These are phyloP conservation scores for Mariannaea sp. DNA, from an alignment of 2,329 filamentous ascomycete genomes.

Conservation along the genomic window DNA sequence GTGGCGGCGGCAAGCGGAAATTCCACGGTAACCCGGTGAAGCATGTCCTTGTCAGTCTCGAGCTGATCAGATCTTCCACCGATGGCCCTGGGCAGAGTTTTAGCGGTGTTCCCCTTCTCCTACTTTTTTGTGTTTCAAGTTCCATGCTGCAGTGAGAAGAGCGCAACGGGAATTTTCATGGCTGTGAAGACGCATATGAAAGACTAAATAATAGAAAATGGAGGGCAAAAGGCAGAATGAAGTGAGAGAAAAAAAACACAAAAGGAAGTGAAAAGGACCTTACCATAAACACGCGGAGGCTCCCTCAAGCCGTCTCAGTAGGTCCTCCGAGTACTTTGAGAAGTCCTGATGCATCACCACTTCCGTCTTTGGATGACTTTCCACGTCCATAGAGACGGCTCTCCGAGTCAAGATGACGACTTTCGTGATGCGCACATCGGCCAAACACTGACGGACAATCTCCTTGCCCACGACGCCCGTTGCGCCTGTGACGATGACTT, in stretches of 20 bases:
- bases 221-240: background rate
- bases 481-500: conserved; percentile 61
- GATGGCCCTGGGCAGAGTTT: conserved; percentile 43
- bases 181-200: no score
- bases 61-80: conserved; percentile 52
- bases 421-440: conserved; percentile 54
- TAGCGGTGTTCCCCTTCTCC: no score
- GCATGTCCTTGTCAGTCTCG: conserved; percentile 50
- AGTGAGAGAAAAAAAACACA: background rate
- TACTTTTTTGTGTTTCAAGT: no score
- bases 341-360: conserved; percentile 59
- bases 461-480: conserved; percentile 63
- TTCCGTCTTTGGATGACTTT: conserved; percentile 54
- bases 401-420: conserved; percentile 57
- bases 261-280: conserved; percentile 32
- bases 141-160: background rate
- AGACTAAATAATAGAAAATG: background rate
- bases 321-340: conserved; percentile 50
- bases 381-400: conserved; percentile 48
- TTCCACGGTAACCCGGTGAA: conserved; percentile 60
- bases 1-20: conserved; percentile 65
- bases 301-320: conserved; percentile 48
- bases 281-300: conserved; percentile 70
- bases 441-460: conserved; percentile 57
- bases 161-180: no score